Conservation (phyloP, 192 early-diverging fungal species). For the Coemansia asiatica region DNA sequence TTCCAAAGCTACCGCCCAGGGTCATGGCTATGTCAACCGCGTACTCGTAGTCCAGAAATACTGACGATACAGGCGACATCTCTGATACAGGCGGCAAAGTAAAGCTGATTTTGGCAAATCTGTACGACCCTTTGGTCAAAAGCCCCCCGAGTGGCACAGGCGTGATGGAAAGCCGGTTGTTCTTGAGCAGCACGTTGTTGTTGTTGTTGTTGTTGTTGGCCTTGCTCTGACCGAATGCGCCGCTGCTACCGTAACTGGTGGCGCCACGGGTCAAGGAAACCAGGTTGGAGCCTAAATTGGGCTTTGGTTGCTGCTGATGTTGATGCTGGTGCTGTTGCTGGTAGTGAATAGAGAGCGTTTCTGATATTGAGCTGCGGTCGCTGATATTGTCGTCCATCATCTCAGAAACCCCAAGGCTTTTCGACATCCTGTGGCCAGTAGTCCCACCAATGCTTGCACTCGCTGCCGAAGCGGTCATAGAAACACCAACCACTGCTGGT, state of each 20-base stretch:
- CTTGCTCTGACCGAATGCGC: conserved; percentile 4
- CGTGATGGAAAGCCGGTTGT: conserved; percentile 17
- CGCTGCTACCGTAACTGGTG: background rate
- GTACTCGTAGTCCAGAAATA: conserved; percentile 55
- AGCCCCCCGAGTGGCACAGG: conserved; percentile 42
- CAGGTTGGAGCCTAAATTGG: conserved; percentile 14
- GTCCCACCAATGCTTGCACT: background rate
- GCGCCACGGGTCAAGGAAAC: conserved; percentile 30
- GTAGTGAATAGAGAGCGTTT: conserved; percentile 47
- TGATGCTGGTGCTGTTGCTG: conserved; percentile 22
- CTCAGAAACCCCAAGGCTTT: conserved; percentile 25
- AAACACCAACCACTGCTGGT: background rate
- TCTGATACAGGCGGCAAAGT: conserved; percentile 39
- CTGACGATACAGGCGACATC: conserved; percentile 52
- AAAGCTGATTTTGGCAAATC: conserved; percentile 53
- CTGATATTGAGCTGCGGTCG: conserved; percentile 52
- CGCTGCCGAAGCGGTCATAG: conserved; percentile 11
- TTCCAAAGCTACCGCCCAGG: conserved; percentile 51
- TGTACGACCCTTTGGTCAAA: conserved; percentile 49
- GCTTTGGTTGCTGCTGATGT: conserved; percentile 29
- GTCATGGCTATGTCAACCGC: conserved; percentile 46
- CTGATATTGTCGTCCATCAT: conserved; percentile 37
- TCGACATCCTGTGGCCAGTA: conserved; percentile 27
- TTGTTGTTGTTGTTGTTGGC: conserved; percentile 2
- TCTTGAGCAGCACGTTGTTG: conserved; percentile 12